Base-by-base conservation (phyloP, 805 yeast genomes). In the Millerago galiae region DNA sequence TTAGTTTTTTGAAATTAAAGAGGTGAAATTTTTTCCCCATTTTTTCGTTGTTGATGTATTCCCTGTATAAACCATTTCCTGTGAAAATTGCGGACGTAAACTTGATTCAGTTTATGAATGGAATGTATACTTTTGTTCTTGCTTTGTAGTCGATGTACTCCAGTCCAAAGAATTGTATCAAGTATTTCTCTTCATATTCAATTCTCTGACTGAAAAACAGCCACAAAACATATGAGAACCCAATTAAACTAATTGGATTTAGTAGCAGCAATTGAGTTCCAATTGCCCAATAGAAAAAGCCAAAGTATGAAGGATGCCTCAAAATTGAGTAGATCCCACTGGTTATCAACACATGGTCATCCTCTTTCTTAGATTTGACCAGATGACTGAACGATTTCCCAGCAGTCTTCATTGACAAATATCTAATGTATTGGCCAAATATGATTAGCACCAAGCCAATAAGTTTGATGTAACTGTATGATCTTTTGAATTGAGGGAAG, bases 301-400 rank as follows among this genome's bases (percentile, higher is more conserved):
- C 99, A 33, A 79, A 73, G 62, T 93, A 93, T 37, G 95, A 81
- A 7, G 99, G 99, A 60, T 93, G 99, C 47, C 99, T 71, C 13
- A 76, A 63, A 21, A 62, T 49, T 2, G 68, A 44, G 60, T 91
- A 93, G 3, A 91, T 65, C 0, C 97, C 98, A 10, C 62, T 51
- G 0, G 87, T 86, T 11, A 93, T 81, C 34, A 93, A 67, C 9
- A 51, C 62, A 59, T 93, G 99, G 41, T 73, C 73, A 1, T 61
- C 51, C 27, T 66, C 60, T 40, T 72, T 79, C 14, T 63, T 58
- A 3, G 72, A 60, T 37, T 81, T 87, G 2, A 93, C 75, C 34
- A 79, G 63, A 61, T 93, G 99, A 40, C 87, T 83, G 64, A 93
- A 93, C 3, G 95, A 86, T 40, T 74, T 72, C 2, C 89, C 86